Base-by-base conservation (phyloP, 192 early-diverging fungal genomes). In the Backusella circina region DNA sequence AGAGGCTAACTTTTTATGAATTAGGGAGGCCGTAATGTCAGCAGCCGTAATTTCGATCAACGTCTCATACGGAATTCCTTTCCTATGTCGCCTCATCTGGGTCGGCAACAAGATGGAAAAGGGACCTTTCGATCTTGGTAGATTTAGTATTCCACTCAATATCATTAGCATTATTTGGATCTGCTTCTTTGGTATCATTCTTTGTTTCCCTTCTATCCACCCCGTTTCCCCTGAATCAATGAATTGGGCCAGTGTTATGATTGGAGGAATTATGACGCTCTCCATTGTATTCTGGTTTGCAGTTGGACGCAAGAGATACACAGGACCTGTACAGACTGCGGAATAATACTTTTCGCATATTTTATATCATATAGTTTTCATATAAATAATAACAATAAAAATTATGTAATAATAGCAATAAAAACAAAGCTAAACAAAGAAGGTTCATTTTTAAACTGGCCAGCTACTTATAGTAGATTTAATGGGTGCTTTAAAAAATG, bases 231-330 rank as follows among this genome's bases (percentile, higher is more conserved):
- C 79, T 0, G 35, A 51, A 18, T 79, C 76, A 36, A 86, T 86
- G 85, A 86, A 86, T 65, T 86, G 77, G 18, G 80, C 85, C 1
- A 28, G 80, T 36, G 68, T 84, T 8, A 86, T 86, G 72, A 82
- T 86, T 7, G 77, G 75, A 0, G 77, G 72, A 0, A 47, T 74
- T 0, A 74, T 81, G 15, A 8, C 83, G 1, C 81, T 83, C 44
- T 76, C 84, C 41, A 71, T 84, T 54, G 71, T 69, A 5, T 81
- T 84, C 67, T 86, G 83, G 83, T 81, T 83, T 39, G 71, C 77
- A 21, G 78, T 69, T 38, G 85, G 83, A 32, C 80, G 76, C 21
- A 70, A 86, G 16, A 80, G 76, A 71, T 86, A 84, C 65, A 76
- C 78, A 65, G 83, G 83, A 1, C 85, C 85, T 8, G 74, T 85